Conservation (phyloP, 1,284 basidiomycete species). For the Trichosporon coremiiforme region DNA sequence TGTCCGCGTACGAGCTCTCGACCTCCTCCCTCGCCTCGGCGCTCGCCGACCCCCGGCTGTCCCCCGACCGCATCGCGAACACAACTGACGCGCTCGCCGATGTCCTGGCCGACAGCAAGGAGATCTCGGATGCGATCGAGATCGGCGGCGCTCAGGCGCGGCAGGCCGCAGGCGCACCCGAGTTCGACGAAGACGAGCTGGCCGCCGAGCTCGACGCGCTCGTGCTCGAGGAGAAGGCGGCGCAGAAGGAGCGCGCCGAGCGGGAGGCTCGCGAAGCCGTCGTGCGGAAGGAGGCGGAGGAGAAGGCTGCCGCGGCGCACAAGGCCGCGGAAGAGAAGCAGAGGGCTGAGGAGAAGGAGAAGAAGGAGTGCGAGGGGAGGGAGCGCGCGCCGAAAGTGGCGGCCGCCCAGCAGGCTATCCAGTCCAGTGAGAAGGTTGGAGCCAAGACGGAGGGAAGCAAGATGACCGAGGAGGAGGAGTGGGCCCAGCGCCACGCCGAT, state of each 20-base stretch:
- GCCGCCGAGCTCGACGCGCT: conserved; percentile 56
- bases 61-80: conserved; percentile 73
- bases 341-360: conserved; percentile 38
- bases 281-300: conserved; percentile 43
- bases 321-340: conserved; percentile 35
- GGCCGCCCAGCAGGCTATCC: neutral
- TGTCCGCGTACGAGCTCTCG: conserved; percentile 80
- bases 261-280: conserved; percentile 18
- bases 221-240: conserved; percentile 52
- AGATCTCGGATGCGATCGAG: conserved; percentile 76
- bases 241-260: conserved; percentile 33
- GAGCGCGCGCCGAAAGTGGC: conserved; percentile 13
- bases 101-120: conserved; percentile 74
- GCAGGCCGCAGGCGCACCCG: conserved; percentile 56
- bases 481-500: no score
- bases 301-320: conserved; percentile 41
- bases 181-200: conserved; percentile 62
- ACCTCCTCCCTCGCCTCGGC: conserved; percentile 73
- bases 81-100: conserved; percentile 85
- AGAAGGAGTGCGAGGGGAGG: conserved; percentile 18
- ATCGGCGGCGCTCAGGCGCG: conserved; percentile 65
- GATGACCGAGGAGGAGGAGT: conserved; percentile 43
- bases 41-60: conserved; percentile 75
- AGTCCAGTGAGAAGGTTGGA: neutral
- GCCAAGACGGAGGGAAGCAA: conserved; percentile 10